Conservation (phyloP, 1,284 basidiomycete genomes). For the Tilletia indica region DNA sequence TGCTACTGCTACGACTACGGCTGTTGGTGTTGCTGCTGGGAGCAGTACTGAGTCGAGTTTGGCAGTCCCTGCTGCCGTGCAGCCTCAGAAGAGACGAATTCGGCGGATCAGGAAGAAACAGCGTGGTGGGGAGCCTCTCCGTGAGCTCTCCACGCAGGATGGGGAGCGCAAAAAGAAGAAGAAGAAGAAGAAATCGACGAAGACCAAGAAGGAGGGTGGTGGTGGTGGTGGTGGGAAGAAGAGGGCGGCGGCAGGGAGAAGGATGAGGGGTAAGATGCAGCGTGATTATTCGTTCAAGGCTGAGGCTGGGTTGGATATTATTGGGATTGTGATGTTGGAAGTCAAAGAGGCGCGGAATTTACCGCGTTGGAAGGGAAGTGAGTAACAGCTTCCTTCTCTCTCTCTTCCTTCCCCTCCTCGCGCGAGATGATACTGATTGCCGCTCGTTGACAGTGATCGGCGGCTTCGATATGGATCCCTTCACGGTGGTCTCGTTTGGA, state of each 20-base stretch:
- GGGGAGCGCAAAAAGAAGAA: not conserved
- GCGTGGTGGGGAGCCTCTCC: not conserved
- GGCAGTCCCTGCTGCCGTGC: too few species aligned
- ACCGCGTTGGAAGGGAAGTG: constrained; percentile 74
- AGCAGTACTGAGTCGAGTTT: not conserved
- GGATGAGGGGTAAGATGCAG: constrained; percentile 14
- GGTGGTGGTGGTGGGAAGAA: not conserved
- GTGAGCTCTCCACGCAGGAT: too few species aligned
- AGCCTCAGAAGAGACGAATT: not conserved
- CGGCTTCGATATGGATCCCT: constrained; percentile 95
- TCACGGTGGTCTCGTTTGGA: constrained; percentile 90
- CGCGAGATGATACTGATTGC: not conserved
- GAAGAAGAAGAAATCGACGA: constrained; percentile 1
- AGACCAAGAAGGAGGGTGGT: constrained; percentile 3
- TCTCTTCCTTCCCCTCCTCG: not conserved
- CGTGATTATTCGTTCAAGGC: constrained; percentile 62
- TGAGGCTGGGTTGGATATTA: constrained; percentile 67
- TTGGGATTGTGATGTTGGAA: constrained; percentile 87
- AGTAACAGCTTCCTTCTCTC: not conserved
- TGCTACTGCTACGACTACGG: constrained; percentile 15
- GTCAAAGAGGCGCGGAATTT: constrained; percentile 74
- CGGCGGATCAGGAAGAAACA: not conserved
- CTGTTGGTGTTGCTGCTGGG: not conserved
- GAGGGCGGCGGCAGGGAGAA: not conserved
- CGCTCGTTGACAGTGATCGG: constrained; percentile 54